These are phyloP conservation scores for Avicennia marina DNA, from an alignment of 257 asterid genomes.

Conservation along the genomic window DNA sequence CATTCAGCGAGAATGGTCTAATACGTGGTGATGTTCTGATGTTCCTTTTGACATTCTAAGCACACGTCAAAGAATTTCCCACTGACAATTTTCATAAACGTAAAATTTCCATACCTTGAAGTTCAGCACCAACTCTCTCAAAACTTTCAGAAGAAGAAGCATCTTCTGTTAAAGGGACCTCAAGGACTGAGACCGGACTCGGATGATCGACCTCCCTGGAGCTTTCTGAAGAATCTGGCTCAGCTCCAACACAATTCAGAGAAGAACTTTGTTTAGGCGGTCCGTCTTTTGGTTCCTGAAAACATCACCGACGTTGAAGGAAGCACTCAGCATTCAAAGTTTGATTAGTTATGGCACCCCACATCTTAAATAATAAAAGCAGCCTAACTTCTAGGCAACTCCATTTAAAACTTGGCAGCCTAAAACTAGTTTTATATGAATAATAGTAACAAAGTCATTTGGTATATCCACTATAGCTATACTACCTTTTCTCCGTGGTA, in stretches of 20 bases:
- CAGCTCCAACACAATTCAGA: conserved; percentile 25
- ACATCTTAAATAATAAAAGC: not conserved
- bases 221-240: conserved; percentile 55
- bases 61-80: not conserved
- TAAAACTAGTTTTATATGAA: too few species aligned
- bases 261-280: conserved; percentile 27
- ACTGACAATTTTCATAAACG: not conserved
- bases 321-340: conserved; percentile 8
- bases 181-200: conserved; percentile 85
- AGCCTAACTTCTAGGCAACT: not conserved
- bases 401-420: not conserved
- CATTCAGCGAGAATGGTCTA: too few species aligned
- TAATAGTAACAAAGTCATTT: too few species aligned
- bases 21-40: too few species aligned
- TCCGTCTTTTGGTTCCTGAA: conserved; percentile 38
- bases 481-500: too few species aligned
- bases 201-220: conserved; percentile 71
- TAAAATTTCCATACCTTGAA: conserved; percentile 51
- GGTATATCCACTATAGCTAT: too few species aligned
- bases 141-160: conserved; percentile 60
- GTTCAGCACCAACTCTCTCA: conserved; percentile 73
- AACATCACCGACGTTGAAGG: not conserved
- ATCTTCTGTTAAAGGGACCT: conserved; percentile 60
- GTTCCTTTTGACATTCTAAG: too few species aligned
- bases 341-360: not conserved